Evolutionary conservation across 352 stramenopile species (phyloP).

Genomic region (Phytophthora capsici): DNA sequence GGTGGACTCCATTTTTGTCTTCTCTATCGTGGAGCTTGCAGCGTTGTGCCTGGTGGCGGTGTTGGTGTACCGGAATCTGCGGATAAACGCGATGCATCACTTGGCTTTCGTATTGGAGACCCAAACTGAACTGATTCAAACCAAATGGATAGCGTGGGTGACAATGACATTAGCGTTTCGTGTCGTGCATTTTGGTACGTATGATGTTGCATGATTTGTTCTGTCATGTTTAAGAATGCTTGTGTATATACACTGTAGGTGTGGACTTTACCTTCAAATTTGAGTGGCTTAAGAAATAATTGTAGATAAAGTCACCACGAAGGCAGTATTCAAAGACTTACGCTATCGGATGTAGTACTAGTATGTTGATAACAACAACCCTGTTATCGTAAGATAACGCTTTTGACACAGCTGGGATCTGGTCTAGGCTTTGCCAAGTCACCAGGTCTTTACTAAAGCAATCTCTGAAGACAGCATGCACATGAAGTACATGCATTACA

Average conservation of each 20-base stretch:
- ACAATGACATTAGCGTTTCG: conserved; percentile 38
- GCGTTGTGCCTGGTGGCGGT: conserved; percentile 26
- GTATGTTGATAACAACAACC: no score
- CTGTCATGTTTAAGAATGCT: background rate
- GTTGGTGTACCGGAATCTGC: conserved; percentile 20
- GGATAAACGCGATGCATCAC: conserved; percentile 38
- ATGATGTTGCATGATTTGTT: background rate
- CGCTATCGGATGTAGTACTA: no score
- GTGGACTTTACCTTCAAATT: conserved; percentile 28
- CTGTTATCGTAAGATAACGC: no score
- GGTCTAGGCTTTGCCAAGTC: no score
- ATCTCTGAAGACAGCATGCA: no score
- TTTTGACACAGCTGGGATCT: no score
- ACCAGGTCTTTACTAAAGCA: no score
- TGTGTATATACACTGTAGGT: background rate
- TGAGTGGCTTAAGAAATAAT: conserved; percentile 10
- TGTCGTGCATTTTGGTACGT: conserved; percentile 38
- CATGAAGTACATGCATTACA: no score
- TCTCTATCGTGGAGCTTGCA: conserved; percentile 33
- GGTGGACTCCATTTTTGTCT: conserved; percentile 30
- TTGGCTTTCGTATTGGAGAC: conserved; percentile 50
- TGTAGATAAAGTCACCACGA: no score
- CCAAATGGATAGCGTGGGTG: conserved; percentile 41
- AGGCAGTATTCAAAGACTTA: no score
- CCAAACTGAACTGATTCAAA: conserved; percentile 36